Evolutionary conservation across 2,329 filamentous ascomycete genomes (phyloP), one percentile per base, ranked within the genome.

Genomic region (Zasmidium angulare): DNA sequence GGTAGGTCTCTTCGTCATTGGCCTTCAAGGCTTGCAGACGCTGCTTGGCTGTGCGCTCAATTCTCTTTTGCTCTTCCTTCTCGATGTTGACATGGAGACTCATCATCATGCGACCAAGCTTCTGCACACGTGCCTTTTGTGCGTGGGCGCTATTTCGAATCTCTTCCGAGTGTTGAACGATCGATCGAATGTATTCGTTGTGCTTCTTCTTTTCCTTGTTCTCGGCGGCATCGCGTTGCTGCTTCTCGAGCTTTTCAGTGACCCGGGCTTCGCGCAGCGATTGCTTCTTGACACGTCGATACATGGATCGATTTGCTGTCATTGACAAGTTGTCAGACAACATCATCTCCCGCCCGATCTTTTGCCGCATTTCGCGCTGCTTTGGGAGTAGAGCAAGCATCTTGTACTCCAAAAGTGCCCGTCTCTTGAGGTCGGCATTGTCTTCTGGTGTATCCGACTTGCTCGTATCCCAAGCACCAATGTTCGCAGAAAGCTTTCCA

Each of bases 21-120:
- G 95, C 93, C 80, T 97, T 98, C 75, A 99, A 84, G 62, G 95
- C 95, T 77, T 98, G 93, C 66, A 99, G 87, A 97, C 95, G 95
- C 77, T 99, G 95, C 82, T 99, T 99, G 65, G 95, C 95, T 10
- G 93, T 99, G 65, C 95, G 86, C 80, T 99, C 95, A 66, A 99
- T 90, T 63, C 95, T 90, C 81, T 96, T 98, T 83, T 98, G 93
- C 79, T 99, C 95, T 81, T 99, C 95, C 79, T 96, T 96, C 76
- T 99, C 95, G 74, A 99, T 98, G 74, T 93, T 91, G 77, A 93
- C 90, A 76, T 99, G 95, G 62, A 96, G 93, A 58, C 84, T 79
- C 64, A 90, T 84, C 91, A 98, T 97, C 76, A 93, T 84, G 58
- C 91, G 89, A 66, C 92, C 91, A 54, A 98, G 84, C 78, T 96